Base-by-base conservation (phyloP, 148 eudicot species). In the Nepenthes gracilis region DNA sequence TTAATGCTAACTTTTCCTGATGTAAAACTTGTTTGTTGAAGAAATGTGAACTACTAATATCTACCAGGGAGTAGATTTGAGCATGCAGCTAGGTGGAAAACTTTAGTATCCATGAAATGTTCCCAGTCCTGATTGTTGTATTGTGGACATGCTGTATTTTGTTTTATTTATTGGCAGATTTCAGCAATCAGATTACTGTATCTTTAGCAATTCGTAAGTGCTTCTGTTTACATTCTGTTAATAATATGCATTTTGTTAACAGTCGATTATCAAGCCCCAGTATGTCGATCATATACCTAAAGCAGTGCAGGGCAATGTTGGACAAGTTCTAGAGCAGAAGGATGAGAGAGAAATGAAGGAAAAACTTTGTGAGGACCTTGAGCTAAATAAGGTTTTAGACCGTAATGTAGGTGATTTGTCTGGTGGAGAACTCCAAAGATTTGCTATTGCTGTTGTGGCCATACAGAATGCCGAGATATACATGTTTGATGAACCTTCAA, bases 401-500 rank as follows among this genome's bases (percentile, higher is more conserved):
- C 95, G 92, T 64, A 90, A 87, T 66, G 97, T 87, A 4, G 97
- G 89, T 55, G 97, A 90, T 64, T 75, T 90, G 65, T 90, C 97
- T 7, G 97, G 97, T 67, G 92, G 97, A 43, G 97, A 87, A 78
- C 85, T 90, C 64, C 97, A 90, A 77, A 85, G 97, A 76, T 90
- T 90, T 70, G 95, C 92, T 14, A 87, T 90, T 70, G 95, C 92
- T 48, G 97, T 90, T 59, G 97, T 90, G 37, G 89, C 87, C 43
- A 79, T 90, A 48, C 95, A 83, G 60, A 79, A 63, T 78, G 95
- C 88, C 7, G 95, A 90, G 67, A 87, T 90, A 64, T 90, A 78
- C 63, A 92, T 92, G 98, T 92, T 92, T 72, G 98, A 92, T 62
- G 98, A 92, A 47, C 98, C 98, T 43, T 92, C 96, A 60, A 92